Evolutionary conservation across 2,329 filamentous ascomycete species (phyloP).

Genomic region (Decorospora gaudefroyi): DNA sequence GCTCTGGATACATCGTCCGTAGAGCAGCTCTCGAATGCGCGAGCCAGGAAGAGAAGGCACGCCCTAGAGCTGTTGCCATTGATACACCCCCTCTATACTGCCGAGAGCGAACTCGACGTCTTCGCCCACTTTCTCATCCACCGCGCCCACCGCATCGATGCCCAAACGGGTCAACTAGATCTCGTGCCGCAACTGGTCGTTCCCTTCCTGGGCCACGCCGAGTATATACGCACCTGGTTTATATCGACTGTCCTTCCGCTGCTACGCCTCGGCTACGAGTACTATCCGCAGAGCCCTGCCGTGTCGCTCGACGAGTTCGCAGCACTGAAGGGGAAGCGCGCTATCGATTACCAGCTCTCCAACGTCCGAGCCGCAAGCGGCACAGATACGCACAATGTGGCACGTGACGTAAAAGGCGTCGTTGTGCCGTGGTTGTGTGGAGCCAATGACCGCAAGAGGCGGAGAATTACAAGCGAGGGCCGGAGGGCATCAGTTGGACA

Average conservation of each 20-base stretch:
- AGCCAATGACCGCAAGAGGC: conserved; percentile 61
- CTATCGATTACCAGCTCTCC: conserved; percentile 63
- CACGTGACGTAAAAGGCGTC: conserved; percentile 68
- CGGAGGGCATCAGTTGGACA: conserved; percentile 45
- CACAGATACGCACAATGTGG: conserved; percentile 49
- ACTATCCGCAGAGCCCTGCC: conserved; percentile 61
- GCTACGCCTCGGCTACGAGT: conserved; percentile 69
- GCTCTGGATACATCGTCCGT: conserved; percentile 62
- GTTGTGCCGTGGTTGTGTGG: conserved; percentile 76
- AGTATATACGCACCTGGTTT: conserved; percentile 68
- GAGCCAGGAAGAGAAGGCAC: conserved; percentile 66
- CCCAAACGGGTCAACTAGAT: conserved; percentile 71
- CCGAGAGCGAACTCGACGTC: conserved; percentile 58
- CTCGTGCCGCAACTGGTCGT: conserved; percentile 68
- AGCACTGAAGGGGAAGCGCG: conserved; percentile 61
- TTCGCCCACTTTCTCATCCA: conserved; percentile 69
- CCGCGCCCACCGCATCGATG: conserved; percentile 70
- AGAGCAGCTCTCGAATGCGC: conserved; percentile 62
- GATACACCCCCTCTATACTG: conserved; percentile 54
- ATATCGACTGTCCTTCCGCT: conserved; percentile 71
- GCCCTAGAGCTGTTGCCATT: conserved; percentile 68
- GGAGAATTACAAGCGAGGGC: conserved; percentile 48
- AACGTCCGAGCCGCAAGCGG: conserved; percentile 24
- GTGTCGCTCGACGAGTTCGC: conserved; percentile 68
- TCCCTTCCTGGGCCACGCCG: conserved; percentile 68